Evolutionary conservation across 768 basidiomycete species (phyloP).

Genomic region (Rhodotorula toruloides): DNA sequence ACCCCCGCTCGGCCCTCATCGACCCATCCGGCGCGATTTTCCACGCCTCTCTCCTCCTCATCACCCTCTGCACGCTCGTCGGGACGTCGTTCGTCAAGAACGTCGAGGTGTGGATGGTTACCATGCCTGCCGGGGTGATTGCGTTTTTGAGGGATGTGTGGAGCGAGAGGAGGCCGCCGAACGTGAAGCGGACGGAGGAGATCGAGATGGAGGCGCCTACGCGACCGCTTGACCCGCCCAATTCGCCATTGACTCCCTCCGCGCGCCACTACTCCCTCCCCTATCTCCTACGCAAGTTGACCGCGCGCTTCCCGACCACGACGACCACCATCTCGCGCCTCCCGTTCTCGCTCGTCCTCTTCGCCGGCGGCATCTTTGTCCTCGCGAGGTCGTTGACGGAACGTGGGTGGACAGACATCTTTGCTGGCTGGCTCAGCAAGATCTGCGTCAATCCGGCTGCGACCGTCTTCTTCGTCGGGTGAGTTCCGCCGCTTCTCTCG

Average conservation of each 20-base stretch:
- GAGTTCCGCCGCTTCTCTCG: conserved; percentile 46
- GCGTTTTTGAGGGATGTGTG: conserved; percentile 64
- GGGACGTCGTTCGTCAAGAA: conserved; percentile 56
- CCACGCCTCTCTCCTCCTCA: conserved; percentile 62
- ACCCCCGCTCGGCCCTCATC: conserved; percentile 59
- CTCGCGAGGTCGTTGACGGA: conserved; percentile 75
- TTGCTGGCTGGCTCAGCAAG: conserved; percentile 60
- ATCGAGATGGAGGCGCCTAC: conserved; percentile 22
- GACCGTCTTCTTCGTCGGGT: conserved; percentile 63
- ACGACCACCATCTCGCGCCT: conserved; percentile 57
- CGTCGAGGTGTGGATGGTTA: conserved; percentile 76
- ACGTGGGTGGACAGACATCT: conserved; percentile 82
- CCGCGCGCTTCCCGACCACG: conserved; percentile 60
- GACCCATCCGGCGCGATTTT: conserved; percentile 72
- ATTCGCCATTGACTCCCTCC: background rate
- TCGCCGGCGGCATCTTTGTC: conserved; percentile 91
- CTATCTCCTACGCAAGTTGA: conserved; percentile 3
- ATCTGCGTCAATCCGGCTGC: conserved; percentile 54
- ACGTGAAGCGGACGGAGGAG: background rate
- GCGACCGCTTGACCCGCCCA: background rate
- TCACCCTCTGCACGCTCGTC: conserved; percentile 67
- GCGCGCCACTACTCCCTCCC: conserved; percentile 16
- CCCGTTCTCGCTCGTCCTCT: conserved; percentile 69
- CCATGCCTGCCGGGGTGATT: conserved; percentile 67
- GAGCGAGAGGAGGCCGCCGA: conserved; percentile 22